These are phyloP conservation scores for Ophiocordyceps camponoti-floridani DNA, from an alignment of 2,329 filamentous ascomycete species.

Conservation along the genomic window DNA sequence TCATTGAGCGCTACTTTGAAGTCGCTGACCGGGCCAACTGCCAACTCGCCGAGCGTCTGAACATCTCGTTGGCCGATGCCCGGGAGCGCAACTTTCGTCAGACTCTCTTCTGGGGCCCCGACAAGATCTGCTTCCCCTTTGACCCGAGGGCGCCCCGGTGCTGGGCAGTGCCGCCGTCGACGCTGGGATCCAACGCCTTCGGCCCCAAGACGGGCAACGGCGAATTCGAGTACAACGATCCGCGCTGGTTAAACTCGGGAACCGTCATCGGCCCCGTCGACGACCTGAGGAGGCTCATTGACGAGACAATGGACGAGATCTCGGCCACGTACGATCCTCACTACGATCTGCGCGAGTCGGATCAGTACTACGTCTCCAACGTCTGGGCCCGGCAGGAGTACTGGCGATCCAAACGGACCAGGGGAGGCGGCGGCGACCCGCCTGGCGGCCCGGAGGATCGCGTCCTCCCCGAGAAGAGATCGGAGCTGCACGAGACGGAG, in stretches of 20 bases:
- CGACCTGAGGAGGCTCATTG: constrained; percentile 10
- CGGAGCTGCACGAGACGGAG: constrained; percentile 9
- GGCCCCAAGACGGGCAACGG: constrained; percentile 17
- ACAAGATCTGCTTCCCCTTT: constrained; percentile 25
- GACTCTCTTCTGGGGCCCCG: constrained; percentile 24
- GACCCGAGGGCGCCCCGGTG: constrained; percentile 18
- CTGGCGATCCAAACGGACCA: constrained; percentile 13
- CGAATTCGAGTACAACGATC: constrained; percentile 12
- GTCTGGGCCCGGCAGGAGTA: constrained; percentile 24
- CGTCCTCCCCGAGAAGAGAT: constrained; percentile 5
- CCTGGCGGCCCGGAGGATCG: constrained; percentile 6
- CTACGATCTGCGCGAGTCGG: constrained; percentile 16
- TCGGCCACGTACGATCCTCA: constrained; percentile 14
- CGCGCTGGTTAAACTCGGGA: constrained; percentile 26
- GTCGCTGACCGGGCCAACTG: constrained; percentile 33
- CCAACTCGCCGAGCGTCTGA: constrained; percentile 30
- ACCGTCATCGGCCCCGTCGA: constrained; percentile 22
- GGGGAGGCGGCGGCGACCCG: constrained; percentile 5
- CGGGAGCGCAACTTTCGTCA: constrained; percentile 14
- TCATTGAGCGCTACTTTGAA: constrained; percentile 43
- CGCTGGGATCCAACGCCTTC: constrained; percentile 14
- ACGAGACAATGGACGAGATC: constrained; percentile 12
- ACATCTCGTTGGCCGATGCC: constrained; percentile 15
- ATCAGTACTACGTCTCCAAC: constrained; percentile 24
- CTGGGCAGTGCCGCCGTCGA: constrained; percentile 19